Evolutionary conservation across 257 asterid genomes (phyloP).

Genomic region (Linaria vulgaris): DNA sequence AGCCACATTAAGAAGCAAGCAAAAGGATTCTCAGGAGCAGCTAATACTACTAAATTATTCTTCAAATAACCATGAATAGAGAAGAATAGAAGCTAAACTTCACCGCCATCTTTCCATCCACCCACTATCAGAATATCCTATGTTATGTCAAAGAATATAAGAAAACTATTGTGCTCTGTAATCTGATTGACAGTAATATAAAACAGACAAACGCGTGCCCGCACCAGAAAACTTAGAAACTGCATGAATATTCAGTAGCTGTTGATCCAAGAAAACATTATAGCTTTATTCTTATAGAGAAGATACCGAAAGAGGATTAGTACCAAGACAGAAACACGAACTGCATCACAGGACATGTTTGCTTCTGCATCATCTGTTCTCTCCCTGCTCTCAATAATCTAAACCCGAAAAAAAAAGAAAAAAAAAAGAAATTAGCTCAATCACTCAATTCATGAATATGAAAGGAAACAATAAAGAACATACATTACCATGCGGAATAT

Average conservation of each 20-base stretch:
- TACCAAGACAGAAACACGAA: slow-evolving; percentile 99
- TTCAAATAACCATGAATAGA: too few relatives aligned
- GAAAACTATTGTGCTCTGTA: too few relatives aligned
- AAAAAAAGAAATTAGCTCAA: slow-evolving; percentile 27
- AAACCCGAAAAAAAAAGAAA: slow-evolving; percentile 19
- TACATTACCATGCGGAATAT: slow-evolving; percentile 92
- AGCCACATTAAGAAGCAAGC: neutral
- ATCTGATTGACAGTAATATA: neutral
- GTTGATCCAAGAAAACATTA: neutral
- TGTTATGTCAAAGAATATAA: too few relatives aligned
- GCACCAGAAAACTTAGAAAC: too few relatives aligned
- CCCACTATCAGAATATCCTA: neutral
- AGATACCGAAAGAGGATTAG: slow-evolving; percentile 26
- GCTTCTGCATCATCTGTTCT: slow-evolving; percentile 55
- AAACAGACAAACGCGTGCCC: neutral
- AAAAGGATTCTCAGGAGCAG: neutral
- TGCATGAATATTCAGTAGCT: neutral
- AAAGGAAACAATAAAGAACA: slow-evolving; percentile 18
- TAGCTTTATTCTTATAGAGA: neutral
- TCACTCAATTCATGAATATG: slow-evolving; percentile 4
- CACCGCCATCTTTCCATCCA: too few relatives aligned
- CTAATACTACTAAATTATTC: neutral
- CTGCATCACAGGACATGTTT: slow-evolving; percentile 87
- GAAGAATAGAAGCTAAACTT: too few relatives aligned
- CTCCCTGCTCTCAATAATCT: slow-evolving; percentile 97